A percentile compares a stretch with the other conserved stretches of the same genome.
phyloP scores from a whole-genome alignment of 805 yeast species.

The Monosporozyma aerobia region DNA sequence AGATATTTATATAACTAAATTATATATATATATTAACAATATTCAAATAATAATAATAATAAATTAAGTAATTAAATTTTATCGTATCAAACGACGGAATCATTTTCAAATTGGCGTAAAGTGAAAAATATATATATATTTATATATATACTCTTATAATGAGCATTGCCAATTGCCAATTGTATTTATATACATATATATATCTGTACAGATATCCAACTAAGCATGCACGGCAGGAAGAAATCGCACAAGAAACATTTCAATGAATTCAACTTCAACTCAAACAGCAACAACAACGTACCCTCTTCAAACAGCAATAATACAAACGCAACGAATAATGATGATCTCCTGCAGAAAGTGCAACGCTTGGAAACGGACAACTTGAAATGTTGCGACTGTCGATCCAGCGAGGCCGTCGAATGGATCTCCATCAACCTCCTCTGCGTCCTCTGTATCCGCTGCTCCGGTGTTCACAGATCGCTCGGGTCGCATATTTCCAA shows the following conservation, averaged over 20 bases:
- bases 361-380: slow-evolving; percentile 43
- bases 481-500: slow-evolving; percentile 77
- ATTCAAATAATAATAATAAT: neutral
- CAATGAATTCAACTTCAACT: slow-evolving; percentile 1
- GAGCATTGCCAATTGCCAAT: neutral
- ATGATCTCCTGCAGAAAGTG: slow-evolving; percentile 14
- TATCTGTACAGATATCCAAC: neutral
- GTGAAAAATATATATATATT: neutral
- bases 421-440: slow-evolving; percentile 79
- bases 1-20: slow-evolving; percentile 2
- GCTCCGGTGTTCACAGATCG: slow-evolving; percentile 83
- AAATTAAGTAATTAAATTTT: too few relatives aligned
- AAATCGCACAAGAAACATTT: slow-evolving; percentile 3
- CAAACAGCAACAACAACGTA: neutral
- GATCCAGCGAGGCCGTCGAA: slow-evolving; percentile 50
- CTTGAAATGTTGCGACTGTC: slow-evolving; percentile 71
- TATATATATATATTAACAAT: neutral
- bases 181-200: neutral
- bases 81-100: neutral
- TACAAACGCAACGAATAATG: neutral
- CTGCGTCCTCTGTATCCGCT: slow-evolving; percentile 68
- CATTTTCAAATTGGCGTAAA: too few relatives aligned
- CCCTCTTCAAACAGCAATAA: too few relatives aligned
- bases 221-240: neutral
- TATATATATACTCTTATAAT: neutral